Percentiles rank a stretch among this genome's conserved stretches.
These are phyloP conservation scores for Schizochytrium sp. DNA, from an alignment of 108 stramenopile genomes.

Conservation along the genomic window DNA sequence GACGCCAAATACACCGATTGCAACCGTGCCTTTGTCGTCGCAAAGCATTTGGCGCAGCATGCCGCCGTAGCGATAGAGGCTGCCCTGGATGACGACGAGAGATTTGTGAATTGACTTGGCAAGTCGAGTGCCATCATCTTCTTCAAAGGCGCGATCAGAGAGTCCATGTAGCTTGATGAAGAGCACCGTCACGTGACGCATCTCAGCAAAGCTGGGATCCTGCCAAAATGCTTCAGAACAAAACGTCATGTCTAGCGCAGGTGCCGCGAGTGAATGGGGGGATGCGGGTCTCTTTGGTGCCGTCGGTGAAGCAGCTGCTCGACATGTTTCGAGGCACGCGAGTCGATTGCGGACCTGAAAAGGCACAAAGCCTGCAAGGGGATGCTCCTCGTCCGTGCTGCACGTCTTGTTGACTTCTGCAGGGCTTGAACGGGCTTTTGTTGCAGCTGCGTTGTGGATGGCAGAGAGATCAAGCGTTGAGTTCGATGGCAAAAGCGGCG, in stretches of 20 bases:
- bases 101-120: slow-evolving; percentile 2
- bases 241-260: neutral
- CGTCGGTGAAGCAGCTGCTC: too few species aligned
- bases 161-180: neutral
- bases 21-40: neutral
- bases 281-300: too few species aligned
- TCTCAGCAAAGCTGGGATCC: neutral
- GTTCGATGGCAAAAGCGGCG: neutral
- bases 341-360: neutral
- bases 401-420: neutral
- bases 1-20: neutral
- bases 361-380: neutral
- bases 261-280: neutral
- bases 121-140: neutral
- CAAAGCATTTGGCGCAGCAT: slow-evolving; percentile 9
- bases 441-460: neutral
- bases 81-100: neutral
- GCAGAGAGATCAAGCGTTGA: neutral
- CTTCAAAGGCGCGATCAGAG: neutral
- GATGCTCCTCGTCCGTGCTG: neutral
- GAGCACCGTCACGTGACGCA: neutral
- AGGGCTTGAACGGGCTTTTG: neutral
- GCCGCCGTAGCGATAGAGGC: neutral
- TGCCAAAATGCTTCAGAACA: neutral
- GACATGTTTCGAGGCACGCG: neutral